Base-by-base conservation (phyloP, 139 green algal species). In the Chlorella sp. region DNA sequence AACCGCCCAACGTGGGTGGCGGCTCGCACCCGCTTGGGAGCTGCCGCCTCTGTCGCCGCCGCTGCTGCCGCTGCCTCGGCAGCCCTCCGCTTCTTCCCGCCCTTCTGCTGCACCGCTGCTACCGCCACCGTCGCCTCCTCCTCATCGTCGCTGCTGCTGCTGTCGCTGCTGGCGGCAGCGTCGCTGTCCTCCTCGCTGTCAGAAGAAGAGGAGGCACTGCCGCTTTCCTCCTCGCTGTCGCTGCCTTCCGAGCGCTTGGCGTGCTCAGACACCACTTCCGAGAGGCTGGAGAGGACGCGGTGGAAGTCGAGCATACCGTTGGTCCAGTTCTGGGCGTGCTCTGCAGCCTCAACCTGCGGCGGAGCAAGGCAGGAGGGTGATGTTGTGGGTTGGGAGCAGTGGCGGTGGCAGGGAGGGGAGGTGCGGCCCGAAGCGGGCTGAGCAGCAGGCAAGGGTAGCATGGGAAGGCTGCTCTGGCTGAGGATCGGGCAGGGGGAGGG, bases 251-350 rank as follows among this genome's bases (percentile, higher is more conserved):
- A 57, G 91, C 73, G 66, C 60, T 64, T 64, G 18, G 80, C 86
- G 83, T 93, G 87, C 64, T 89, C 76, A 77, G 89, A 91, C 19
- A 82, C 92, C 30, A 97, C 90, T 83, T 97, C 95, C 40, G 94
- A 96, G 60, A 98, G 90, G 48, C 88, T 92, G 39, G 92, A 91
- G 28, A 98, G 90, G 7, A 98, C 94, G 5, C 87, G 76, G 64
- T 97, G 95, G 87, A 96, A 98, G 64, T 91, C 93, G 4, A 94
- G 89, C 94, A 97, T 98, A 37, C 95, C 95, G 16, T 91, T 91
- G 42, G 93, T 96, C 96, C 96, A 98, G 79, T 96, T 94, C 11
- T 92, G 90, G 11, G 88, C 21, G 11, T 89, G 87, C n/a, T 93
- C 84, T 0, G 85, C 91, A 0, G 92, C 91, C 86, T 96, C 94